Conservation (phyloP, 352 stramenopile genomes). For the Ochromonadaceae sp. region DNA sequence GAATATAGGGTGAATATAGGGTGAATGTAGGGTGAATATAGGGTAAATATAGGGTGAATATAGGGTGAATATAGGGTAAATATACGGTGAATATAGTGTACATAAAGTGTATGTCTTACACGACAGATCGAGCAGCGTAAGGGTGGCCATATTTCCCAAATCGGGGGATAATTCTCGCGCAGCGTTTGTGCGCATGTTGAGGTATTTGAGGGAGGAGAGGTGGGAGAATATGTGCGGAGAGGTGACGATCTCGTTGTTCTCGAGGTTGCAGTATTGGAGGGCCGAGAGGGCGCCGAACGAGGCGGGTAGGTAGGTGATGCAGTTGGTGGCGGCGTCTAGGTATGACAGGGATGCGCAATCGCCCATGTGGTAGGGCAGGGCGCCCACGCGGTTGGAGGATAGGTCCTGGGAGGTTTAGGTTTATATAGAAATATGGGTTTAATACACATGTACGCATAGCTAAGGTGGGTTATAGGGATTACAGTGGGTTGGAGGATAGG, state of each 20-base stretch:
- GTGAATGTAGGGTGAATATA: too few relatives aligned
- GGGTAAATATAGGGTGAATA: too few relatives aligned
- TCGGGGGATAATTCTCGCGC: background rate
- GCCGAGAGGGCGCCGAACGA: background rate
- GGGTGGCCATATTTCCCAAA: background rate
- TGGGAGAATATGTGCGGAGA: background rate
- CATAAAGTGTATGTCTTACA: too few relatives aligned
- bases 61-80: too few relatives aligned
- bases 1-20: too few relatives aligned
- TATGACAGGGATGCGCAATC: background rate
- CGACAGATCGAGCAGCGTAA: background rate
- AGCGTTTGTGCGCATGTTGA: background rate
- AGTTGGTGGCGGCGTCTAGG: background rate
- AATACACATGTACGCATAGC: too few relatives aligned
- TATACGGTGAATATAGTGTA: too few relatives aligned
- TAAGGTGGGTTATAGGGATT: too few relatives aligned
- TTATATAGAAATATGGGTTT: too few relatives aligned
- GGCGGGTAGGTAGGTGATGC: background rate
- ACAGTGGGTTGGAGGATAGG: too few relatives aligned
- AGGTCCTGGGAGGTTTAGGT: too few relatives aligned
- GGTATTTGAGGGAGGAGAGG: background rate
- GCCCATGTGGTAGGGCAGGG: background rate
- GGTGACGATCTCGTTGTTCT: background rate
- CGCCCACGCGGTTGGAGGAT: background rate
- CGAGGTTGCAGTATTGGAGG: conserved; percentile 6